Conservation (phyloP, 345 rosid genomes). For the Cardiospermum halicacabum region DNA sequence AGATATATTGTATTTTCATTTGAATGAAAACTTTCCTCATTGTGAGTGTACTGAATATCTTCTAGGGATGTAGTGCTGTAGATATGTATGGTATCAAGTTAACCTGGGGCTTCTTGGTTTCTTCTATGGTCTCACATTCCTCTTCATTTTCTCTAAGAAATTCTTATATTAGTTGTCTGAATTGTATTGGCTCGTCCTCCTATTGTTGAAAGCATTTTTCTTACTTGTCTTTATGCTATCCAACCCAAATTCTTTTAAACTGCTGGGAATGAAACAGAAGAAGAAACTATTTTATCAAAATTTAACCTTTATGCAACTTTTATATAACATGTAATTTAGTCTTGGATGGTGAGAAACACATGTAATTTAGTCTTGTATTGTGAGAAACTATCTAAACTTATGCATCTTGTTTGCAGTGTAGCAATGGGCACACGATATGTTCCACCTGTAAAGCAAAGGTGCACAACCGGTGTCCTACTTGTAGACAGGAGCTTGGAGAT, state of each 20-base stretch:
- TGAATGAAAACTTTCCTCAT: too few species aligned
- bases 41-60: neutral
- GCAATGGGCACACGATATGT: slow-evolving; percentile 75
- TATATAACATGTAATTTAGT: neutral
- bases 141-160: neutral
- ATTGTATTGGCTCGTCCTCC: neutral
- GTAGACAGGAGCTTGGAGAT: slow-evolving; percentile 79
- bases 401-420: slow-evolving; percentile 48
- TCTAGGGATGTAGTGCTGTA: neutral
- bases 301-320: neutral
- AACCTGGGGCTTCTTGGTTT: neutral
- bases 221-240: neutral
- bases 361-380: slow-evolving; percentile 4
- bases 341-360: slow-evolving; percentile 4
- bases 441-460: slow-evolving; percentile 78
- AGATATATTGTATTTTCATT: too few species aligned
- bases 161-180: neutral
- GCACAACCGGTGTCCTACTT: slow-evolving; percentile 73
- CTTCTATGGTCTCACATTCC: neutral
- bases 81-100: neutral
- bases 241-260: neutral
- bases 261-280: neutral
- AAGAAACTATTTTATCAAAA: neutral
- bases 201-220: neutral
- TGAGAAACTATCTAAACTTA: slow-evolving; percentile 6